Conservation (phyloP, 176 grass and related monocot genomes). For the Cenchrus purpureus region DNA sequence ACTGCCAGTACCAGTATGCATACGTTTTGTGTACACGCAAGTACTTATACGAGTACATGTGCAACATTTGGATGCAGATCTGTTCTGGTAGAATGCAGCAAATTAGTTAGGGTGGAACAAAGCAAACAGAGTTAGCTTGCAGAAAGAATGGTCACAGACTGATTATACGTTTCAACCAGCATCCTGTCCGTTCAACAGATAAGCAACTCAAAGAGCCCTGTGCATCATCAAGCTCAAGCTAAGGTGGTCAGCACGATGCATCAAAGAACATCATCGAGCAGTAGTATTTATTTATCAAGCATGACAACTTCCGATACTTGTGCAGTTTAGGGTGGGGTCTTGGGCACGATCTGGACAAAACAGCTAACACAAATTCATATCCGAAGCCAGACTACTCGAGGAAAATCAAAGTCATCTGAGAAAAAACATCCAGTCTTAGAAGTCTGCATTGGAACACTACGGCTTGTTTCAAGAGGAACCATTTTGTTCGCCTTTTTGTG, state of each 20-base stretch:
- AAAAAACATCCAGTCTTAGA: background rate
- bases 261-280: background rate
- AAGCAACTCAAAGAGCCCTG: background rate
- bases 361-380: background rate
- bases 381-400: background rate
- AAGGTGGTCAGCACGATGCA: background rate
- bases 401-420: background rate
- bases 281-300: constrained; percentile 39
- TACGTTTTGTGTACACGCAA: background rate
- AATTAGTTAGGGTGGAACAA: too few species aligned
- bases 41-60: too few species aligned
- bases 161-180: background rate
- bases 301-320: background rate
- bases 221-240: background rate
- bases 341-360: background rate
- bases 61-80: background rate
- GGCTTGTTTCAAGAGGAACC: constrained; percentile 37
- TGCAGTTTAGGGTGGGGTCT: background rate
- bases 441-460: background rate
- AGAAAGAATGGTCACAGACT: background rate
- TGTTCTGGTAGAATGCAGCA: too few species aligned
- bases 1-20: background rate
- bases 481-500: constrained; percentile 40
- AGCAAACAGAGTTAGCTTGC: background rate
- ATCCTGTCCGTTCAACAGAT: background rate